Percentiles rank a stretch among this genome's conserved stretches.
These are phyloP conservation scores for Brassica hybrid DNA, from an alignment of 441 rosid species.

Conservation along the genomic window DNA sequence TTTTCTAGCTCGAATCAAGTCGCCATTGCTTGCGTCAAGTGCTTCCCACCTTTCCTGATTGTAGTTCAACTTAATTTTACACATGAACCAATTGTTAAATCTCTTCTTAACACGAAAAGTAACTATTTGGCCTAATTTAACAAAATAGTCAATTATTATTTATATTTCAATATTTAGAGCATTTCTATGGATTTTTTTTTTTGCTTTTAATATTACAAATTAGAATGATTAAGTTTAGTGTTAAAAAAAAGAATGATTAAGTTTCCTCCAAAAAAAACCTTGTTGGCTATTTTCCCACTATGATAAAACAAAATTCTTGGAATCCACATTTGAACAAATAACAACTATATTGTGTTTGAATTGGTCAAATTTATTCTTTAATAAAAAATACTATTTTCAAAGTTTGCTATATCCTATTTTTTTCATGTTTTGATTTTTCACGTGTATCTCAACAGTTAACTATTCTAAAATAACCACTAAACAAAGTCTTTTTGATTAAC, in stretches of 20 bases:
- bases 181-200: neutral
- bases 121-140: constrained; percentile 3
- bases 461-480: neutral
- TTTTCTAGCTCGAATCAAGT: no score
- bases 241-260: neutral
- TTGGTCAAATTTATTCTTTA: neutral
- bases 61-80: neutral
- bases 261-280: neutral
- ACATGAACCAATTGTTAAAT: neutral
- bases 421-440: neutral
- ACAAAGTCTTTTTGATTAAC: neutral
- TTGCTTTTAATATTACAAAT: neutral
- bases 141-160: neutral
- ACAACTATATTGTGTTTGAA: neutral
- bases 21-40: no score
- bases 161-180: neutral
- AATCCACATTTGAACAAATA: neutral
- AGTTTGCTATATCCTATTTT: neutral
- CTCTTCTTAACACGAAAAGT: neutral
- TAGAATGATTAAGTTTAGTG: neutral
- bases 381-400: neutral
- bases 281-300: constrained; percentile 23
- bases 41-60: neutral
- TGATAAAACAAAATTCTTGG: neutral
- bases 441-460: neutral